Conservation (phyloP, 2,329 filamentous ascomycete species). For the Periglandula ipomoeae region DNA sequence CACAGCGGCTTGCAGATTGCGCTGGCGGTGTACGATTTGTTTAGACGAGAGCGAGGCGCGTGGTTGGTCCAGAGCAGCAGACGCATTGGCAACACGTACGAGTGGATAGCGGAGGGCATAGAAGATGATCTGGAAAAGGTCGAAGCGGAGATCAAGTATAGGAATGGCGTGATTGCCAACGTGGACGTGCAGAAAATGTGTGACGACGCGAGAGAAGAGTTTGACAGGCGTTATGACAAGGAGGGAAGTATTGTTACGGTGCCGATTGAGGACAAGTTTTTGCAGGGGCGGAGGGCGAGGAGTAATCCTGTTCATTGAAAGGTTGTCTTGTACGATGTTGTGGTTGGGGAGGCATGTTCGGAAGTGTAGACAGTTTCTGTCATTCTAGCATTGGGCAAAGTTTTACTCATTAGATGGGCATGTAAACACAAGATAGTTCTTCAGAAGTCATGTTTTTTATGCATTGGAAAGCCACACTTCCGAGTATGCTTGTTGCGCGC, state of each 20-base stretch:
- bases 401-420: too few species aligned
- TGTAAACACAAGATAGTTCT: too few species aligned
- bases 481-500: too few species aligned
- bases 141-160: slow-evolving; percentile 6
- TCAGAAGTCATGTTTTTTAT: too few species aligned
- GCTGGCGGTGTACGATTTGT: background rate
- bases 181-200: slow-evolving; percentile 5
- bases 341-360: too few species aligned
- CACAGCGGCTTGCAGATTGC: background rate
- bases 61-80: slow-evolving; percentile 8
- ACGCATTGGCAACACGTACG: slow-evolving; percentile 8
- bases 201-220: background rate
- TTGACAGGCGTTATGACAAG: background rate
- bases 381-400: too few species aligned
- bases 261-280: background rate
- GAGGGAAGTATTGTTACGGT: background rate
- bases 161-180: slow-evolving; percentile 7
- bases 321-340: background rate
- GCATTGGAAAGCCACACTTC: too few species aligned
- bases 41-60: background rate
- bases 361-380: too few species aligned
- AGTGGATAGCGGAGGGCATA: slow-evolving; percentile 9
- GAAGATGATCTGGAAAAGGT: slow-evolving; percentile 7
- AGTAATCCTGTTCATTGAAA: background rate
- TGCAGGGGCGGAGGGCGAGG: background rate